Conservation (phyloP, 768 basidiomycete genomes). For the Floccularia luteovirens region DNA sequence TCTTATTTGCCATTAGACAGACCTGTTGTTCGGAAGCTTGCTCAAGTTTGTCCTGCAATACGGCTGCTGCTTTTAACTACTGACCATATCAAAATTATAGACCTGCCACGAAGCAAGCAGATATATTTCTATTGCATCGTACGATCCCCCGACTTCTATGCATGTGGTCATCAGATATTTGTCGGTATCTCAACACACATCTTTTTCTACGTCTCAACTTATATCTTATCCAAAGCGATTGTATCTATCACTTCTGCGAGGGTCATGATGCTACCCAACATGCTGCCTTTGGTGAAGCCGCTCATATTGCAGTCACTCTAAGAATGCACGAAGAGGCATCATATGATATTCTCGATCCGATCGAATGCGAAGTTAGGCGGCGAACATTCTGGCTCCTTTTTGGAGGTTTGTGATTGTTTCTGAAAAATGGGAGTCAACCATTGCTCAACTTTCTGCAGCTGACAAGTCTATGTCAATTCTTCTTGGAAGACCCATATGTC, state of each 20-base stretch:
- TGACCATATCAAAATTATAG: constrained; percentile 20
- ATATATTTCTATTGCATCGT: constrained; percentile 71
- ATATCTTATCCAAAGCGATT: constrained; percentile 43
- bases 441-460: constrained; percentile 32
- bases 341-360: constrained; percentile 76
- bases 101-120: constrained; percentile 78
- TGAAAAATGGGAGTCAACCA: neutral
- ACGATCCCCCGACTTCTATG: constrained; percentile 79
- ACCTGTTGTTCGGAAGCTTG: constrained; percentile 76
- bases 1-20: constrained; percentile 87
- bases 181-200: constrained; percentile 34
- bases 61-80: neutral
- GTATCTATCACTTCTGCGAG: constrained; percentile 82
- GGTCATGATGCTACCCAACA: constrained; percentile 85
- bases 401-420: constrained; percentile 47
- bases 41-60: constrained; percentile 30
- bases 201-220: constrained; percentile 1
- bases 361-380: constrained; percentile 83
- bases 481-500: constrained; percentile 75
- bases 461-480: constrained; percentile 89
- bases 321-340: constrained; percentile 84
- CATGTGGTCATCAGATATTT: constrained; percentile 87
- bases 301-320: constrained; percentile 74
- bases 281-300: constrained; percentile 82
- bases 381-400: constrained; percentile 87